Conservation (phyloP, 805 yeast genomes). For the Komagataella mondaviorum region DNA sequence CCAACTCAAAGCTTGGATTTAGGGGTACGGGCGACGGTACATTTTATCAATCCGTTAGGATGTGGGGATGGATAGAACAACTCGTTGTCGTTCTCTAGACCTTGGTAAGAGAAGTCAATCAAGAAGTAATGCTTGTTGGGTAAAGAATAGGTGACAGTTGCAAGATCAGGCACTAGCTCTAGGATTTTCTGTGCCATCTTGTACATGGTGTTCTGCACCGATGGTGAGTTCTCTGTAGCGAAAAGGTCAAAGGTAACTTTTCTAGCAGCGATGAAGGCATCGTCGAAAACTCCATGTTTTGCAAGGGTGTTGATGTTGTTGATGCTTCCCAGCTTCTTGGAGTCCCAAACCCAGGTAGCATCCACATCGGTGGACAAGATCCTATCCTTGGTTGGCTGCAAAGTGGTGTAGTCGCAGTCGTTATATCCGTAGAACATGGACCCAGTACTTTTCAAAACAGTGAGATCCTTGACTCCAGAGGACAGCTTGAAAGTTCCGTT, state of each 20-base stretch:
- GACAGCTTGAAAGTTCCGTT: slow-evolving; percentile 39
- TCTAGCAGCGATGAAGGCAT: slow-evolving; percentile 48
- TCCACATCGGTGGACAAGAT: slow-evolving; percentile 79
- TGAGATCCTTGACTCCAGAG: slow-evolving; percentile 67
- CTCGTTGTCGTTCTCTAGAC: slow-evolving; percentile 66
- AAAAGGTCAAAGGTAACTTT: slow-evolving; percentile 60
- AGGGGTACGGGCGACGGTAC: slow-evolving; percentile 61
- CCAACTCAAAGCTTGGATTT: slow-evolving; percentile 38
- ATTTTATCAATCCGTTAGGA: slow-evolving; percentile 86
- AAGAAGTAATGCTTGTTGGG: slow-evolving; percentile 91
- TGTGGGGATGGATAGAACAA: slow-evolving; percentile 83
- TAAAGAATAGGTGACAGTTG: slow-evolving; percentile 55
- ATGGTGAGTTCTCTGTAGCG: slow-evolving; percentile 81
- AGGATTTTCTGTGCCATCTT: slow-evolving; percentile 76
- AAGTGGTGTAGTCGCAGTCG: slow-evolving; percentile 79
- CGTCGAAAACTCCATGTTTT: slow-evolving; percentile 52
- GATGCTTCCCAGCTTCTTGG: slow-evolving; percentile 34
- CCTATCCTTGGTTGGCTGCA: slow-evolving; percentile 73
- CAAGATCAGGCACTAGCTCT: slow-evolving; percentile 38
- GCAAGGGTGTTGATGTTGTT: slow-evolving; percentile 34
- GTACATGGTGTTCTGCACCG: slow-evolving; percentile 95
- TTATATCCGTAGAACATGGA: slow-evolving; percentile 87
- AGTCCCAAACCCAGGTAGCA: slow-evolving; percentile 57
- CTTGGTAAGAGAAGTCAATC: slow-evolving; percentile 75
- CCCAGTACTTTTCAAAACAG: slow-evolving; percentile 82